phyloP scores from a whole-genome alignment of 1,139 yeast genomes.

The Taiozyma sp. region DNA sequence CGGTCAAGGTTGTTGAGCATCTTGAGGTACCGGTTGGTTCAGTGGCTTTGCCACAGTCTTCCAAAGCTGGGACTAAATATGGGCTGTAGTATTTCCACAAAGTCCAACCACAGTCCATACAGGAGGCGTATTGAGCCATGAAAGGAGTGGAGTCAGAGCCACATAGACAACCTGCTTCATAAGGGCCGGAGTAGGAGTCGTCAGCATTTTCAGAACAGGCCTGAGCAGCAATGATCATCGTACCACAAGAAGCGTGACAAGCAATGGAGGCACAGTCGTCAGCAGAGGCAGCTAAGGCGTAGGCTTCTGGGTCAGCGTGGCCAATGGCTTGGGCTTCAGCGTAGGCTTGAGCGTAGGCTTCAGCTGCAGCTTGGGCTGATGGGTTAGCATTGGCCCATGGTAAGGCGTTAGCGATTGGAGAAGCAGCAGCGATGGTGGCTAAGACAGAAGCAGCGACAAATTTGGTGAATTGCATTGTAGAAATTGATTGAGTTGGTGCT shows the following conservation, averaged over 20 bases:
- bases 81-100: constrained; percentile 25
- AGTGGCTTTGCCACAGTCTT: constrained; percentile 21
- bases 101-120: constrained; percentile 30
- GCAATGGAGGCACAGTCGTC: constrained; percentile 13
- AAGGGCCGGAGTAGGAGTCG: constrained; percentile 15
- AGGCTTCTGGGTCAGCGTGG: constrained; percentile 14
- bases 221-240: constrained; percentile 10
- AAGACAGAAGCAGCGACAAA: constrained; percentile 3
- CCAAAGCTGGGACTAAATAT: constrained; percentile 22
- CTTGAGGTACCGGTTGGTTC: constrained; percentile 25
- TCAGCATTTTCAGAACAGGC: constrained; percentile 10
- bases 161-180: constrained; percentile 24
- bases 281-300: constrained; percentile 13
- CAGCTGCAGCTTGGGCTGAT: constrained; percentile 10
- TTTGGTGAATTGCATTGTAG: neutral
- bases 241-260: constrained; percentile 14
- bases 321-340: constrained; percentile 14
- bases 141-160: constrained; percentile 15
- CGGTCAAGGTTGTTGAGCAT: constrained; percentile 19
- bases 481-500: neutral
- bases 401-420: constrained; percentile 9
- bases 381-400: constrained; percentile 14
- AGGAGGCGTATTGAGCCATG: constrained; percentile 15
- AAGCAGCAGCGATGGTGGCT: constrained; percentile 8
- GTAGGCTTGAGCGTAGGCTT: constrained; percentile 14